Conservation (phyloP, 1,139 yeast species). For the Geotrichum citri-aurantii region DNA sequence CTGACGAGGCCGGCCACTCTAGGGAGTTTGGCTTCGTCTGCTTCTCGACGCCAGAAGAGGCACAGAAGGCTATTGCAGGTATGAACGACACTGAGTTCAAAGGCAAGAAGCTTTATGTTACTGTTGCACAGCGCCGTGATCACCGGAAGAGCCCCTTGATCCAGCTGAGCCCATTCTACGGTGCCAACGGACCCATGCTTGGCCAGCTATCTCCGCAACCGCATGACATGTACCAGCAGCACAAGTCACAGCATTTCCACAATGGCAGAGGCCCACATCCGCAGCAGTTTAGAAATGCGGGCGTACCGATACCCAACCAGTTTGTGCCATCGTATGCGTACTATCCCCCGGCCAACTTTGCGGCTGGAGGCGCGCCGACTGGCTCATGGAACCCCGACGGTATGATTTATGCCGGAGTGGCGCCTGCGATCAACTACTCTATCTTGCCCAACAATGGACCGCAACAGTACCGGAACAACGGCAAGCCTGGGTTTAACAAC, state of each 20-base stretch:
- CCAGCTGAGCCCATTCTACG: neutral
- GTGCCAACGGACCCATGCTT: slow-evolving; percentile 13
- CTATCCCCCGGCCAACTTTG: neutral
- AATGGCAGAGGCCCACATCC: neutral
- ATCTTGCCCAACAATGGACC: neutral
- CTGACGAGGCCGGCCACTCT: slow-evolving; percentile 79
- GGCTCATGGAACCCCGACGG: neutral
- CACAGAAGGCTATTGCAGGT: slow-evolving; percentile 84
- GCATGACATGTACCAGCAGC: neutral
- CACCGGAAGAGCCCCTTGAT: slow-evolving; percentile 47
- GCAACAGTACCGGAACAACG: neutral
- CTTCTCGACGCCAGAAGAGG: slow-evolving; percentile 86
- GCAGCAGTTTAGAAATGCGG: neutral
- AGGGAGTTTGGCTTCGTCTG: slow-evolving; percentile 95
- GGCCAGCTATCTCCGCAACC: neutral
- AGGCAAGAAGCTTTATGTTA: slow-evolving; percentile 87
- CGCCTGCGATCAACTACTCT: neutral
- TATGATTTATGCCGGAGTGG: neutral
- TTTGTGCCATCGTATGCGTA: slow-evolving; percentile 1
- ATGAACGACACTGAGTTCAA: slow-evolving; percentile 85
- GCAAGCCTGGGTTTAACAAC: slow-evolving; percentile 1
- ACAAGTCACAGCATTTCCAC: neutral
- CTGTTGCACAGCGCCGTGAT: slow-evolving; percentile 81
- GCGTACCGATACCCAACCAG: neutral
- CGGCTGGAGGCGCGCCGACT: neutral